Evolutionary conservation across 148 eudicot species (phyloP), one percentile per base, ranked within the genome.

Genomic region (Salicornia ramosissima): DNA sequence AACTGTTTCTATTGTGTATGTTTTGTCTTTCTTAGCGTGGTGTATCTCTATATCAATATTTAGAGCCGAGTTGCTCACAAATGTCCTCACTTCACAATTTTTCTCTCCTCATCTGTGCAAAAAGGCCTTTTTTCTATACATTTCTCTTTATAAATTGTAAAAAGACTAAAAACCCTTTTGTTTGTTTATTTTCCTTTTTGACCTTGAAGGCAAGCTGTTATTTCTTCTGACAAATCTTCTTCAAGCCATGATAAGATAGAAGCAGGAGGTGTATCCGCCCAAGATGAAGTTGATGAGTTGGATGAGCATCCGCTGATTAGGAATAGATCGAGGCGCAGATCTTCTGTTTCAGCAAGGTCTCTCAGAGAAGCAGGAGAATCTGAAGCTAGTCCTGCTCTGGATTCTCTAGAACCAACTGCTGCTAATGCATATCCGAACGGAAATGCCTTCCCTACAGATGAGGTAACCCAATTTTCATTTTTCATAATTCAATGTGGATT

Each of bases 301-400:
- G 96, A 91, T 74, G 91, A 94, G 73, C 87, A 78, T 71, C 97
- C 90, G 6, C 72, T 94, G 53, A 84, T 94, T 64, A 86, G 97
- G 82, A 79, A 82, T 74, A 83, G 93, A 85, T 83, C 88, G 55
- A 86, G 93, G 77, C 87, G 70, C 21, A 61, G 78, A 59, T 57
- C 93, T 65, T 70, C 85, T 69, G 70, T 77, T 61, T 80, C 87
- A 49, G 68, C 45, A 76, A 79, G 72, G 70, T 42, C 82, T 67
- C 74, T 52, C 34, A 62, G 79, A 57, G 85, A 80, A 67, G 73
- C 53, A 68, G 86, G 47, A 64, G 92, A 73, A 73, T 68, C 73
- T 67, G 88, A 84, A 46, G 85, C 40, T 80, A 82, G 70, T 68
- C 83, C 88, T 56, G 79, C 74, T 69, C 57, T 78, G 57, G 75